Percentiles rank a stretch among this genome's conserved stretches.
Conservation (phyloP, 495 filamentous ascomycete species). For the Tuber borchii region DNA sequence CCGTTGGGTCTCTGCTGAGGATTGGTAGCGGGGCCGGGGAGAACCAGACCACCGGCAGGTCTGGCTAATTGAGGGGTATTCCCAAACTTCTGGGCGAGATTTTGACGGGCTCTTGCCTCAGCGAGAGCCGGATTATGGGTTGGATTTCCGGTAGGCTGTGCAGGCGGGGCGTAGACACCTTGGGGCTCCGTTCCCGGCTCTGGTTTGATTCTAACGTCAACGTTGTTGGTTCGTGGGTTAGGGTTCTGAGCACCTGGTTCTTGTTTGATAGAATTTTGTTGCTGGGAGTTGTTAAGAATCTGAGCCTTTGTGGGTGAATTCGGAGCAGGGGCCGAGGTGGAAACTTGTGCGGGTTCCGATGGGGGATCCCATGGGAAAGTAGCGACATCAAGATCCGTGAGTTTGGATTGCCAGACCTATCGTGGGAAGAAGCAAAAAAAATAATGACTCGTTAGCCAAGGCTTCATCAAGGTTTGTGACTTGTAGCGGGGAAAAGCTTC, state of each 20-base stretch:
- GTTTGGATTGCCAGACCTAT: constrained; percentile 88
- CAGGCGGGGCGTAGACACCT: constrained; percentile 30
- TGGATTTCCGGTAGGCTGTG: constrained; percentile 33
- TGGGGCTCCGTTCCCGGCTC: constrained; percentile 59
- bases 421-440: constrained; percentile 18
- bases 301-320: constrained; percentile 41
- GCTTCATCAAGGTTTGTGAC: constrained; percentile 8
- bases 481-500: constrained; percentile 11
- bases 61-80: constrained; percentile 26
- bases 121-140: constrained; percentile 41
- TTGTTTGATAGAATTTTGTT: constrained; percentile 36
- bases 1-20: constrained; percentile 44
- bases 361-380: constrained; percentile 93
- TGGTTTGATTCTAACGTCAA: constrained; percentile 59
- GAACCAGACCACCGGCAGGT: constrained; percentile 33
- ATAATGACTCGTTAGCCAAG: constrained; percentile 42
- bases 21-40: constrained; percentile 26
- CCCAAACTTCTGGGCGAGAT: constrained; percentile 56
- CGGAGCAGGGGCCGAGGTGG: constrained; percentile 44
- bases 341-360: constrained; percentile 49
- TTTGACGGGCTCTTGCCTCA: constrained; percentile 43
- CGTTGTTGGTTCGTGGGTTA: constrained; percentile 41
- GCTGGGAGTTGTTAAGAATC: constrained; percentile 37
- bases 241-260: constrained; percentile 39
- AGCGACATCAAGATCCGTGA: constrained; percentile 73